Base-by-base conservation (phyloP, 257 asterid species). In the Solanum dulcamara region DNA sequence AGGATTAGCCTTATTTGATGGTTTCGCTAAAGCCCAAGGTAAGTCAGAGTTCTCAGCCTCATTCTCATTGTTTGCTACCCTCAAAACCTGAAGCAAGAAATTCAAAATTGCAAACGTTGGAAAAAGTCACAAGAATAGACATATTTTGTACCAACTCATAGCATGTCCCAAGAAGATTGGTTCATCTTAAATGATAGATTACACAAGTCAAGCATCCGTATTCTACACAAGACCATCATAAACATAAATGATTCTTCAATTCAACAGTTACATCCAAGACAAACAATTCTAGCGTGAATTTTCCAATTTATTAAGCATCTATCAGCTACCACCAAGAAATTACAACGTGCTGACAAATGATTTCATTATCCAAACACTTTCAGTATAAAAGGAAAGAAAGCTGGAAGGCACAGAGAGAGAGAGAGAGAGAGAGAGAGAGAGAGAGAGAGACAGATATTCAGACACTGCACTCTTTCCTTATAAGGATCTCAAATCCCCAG, bases 21-120 rank as follows among this genome's bases (percentile, higher is more conserved):
- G 91, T 88, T 95, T 91, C 59, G 92, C 88, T 89, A 93, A 86
- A 83, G 97, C 97, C 98, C 96, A 93, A 81, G 97, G 94, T 37
- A 92, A 90, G 72, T 95, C 98, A 71, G 90, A 86, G 82, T 81
- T 88, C 88, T 92, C 98, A 84, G 90, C 83, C 85, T 97, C 98
- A 83, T 88, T 85, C 84, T 94, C 98, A 90, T 84, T 90, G 86
- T 87, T 93, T 82, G 97, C 93, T 51, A 94, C 89, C 92, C 97
- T 91, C 86, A 97, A 88, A 40, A 95, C 94, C 99, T 97, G 87
- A 70, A 85, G 84, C 82, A 85, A 87, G 86, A 81, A 51, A 26
- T 28, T 83, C 71, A 85, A 74, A 35, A 82, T 57, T 82, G 67
- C 51, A 53, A 26, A 38, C 46, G 48, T 22, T 70, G 14, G 83